Conservation (phyloP, 805 yeast genomes). For the Metschnikowia arizonensis region DNA sequence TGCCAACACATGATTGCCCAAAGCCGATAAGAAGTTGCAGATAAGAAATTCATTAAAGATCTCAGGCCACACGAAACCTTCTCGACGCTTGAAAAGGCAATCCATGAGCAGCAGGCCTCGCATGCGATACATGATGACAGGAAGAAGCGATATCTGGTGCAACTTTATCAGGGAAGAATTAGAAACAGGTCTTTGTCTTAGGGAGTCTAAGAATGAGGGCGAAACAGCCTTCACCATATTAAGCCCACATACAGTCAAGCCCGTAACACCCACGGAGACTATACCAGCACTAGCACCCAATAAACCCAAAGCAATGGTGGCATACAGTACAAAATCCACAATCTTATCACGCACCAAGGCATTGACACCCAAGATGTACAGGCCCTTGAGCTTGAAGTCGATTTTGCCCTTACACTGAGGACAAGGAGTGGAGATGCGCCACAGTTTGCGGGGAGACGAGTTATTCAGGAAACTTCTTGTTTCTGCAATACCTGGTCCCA, state of each 20-base stretch:
- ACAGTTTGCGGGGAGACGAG: neutral
- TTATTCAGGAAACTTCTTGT: neutral
- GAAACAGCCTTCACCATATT: conserved; percentile 35
- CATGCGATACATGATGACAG: conserved; percentile 37
- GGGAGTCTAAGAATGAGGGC: conserved; percentile 31
- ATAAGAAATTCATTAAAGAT: conserved; percentile 35
- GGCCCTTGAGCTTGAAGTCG: conserved; percentile 29
- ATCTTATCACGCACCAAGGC: conserved; percentile 18
- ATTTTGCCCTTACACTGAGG: conserved; percentile 41
- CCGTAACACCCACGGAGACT: conserved; percentile 37
- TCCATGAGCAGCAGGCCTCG: conserved; percentile 29
- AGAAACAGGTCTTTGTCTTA: neutral
- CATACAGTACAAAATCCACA: conserved; percentile 25
- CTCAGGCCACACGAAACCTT: conserved; percentile 11
- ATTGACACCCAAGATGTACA: conserved; percentile 23
- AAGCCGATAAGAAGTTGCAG: conserved; percentile 33
- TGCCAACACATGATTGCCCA: conserved; percentile 33
- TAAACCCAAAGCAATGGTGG: conserved; percentile 32
- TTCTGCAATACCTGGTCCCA: neutral
- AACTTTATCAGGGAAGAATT: conserved; percentile 33
- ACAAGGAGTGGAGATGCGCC: conserved; percentile 27
- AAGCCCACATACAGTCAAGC: conserved; percentile 35
- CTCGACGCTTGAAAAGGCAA: conserved; percentile 21
- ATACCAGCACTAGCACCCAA: conserved; percentile 40
- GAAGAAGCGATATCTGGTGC: conserved; percentile 36